These are phyloP conservation scores for Ceratobasidium sp. DNA, from an alignment of 1,284 basidiomycete genomes.

Conservation along the genomic window DNA sequence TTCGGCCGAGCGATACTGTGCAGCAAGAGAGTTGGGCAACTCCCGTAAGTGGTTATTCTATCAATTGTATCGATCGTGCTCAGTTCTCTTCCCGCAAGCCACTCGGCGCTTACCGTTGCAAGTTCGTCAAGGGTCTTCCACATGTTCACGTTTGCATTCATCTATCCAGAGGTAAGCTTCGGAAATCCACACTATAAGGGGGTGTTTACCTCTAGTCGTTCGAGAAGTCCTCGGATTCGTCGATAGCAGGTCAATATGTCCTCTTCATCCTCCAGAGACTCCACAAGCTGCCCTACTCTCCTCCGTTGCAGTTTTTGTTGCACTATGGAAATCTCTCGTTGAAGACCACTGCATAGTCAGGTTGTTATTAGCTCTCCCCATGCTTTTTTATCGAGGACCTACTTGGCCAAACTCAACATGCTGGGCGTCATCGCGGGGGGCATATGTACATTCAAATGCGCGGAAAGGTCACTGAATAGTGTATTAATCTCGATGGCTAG, in stretches of 20 bases:
- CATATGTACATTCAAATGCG: not conserved
- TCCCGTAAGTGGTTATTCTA: not conserved
- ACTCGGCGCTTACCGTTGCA: not conserved
- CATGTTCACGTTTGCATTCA: conserved; percentile 8
- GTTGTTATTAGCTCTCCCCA: too few species aligned
- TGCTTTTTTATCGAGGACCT: too few species aligned
- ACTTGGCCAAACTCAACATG: not conserved
- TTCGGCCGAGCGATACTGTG: not conserved
- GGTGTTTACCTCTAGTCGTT: conserved; percentile 4
- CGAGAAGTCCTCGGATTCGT: not conserved
- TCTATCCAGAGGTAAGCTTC: not conserved
- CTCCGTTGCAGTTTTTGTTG: not conserved
- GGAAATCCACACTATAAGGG: too few species aligned
- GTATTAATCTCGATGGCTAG: not conserved
- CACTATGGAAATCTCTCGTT: not conserved
- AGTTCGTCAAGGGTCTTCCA: not conserved
- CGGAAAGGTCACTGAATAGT: not conserved
- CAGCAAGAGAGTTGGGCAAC: not conserved
- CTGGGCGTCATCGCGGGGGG: not conserved
- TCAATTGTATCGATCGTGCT: not conserved
- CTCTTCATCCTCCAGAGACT: conserved; percentile 1
- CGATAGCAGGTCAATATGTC: not conserved
- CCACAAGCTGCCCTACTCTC: not conserved
- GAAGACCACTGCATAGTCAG: too few species aligned
- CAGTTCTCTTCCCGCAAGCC: not conserved